Base-by-base conservation (phyloP, 1,284 basidiomycete species). In the Fomitopsis palustris region DNA sequence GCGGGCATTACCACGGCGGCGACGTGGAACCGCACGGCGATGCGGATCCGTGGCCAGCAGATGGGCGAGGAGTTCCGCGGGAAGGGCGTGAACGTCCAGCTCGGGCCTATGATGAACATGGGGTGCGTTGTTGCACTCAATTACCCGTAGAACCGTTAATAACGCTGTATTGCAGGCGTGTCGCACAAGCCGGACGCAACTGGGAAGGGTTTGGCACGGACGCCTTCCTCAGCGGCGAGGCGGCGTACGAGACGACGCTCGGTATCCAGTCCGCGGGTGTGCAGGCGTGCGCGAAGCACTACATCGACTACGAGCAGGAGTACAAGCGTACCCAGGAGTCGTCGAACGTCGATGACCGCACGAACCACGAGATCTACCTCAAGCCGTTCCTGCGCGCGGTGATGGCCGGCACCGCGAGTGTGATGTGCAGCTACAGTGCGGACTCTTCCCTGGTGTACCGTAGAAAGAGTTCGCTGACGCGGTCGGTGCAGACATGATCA, bases 121-220 rank as follows among this genome's bases (percentile, higher is more conserved):
- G 89, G 85, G 68, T 65, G 55, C 37, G 61, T 49, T 31, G 21
- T 38, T 57, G 19, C 55, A 35, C 14, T 27, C 21, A 25, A 17
- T 41, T 31, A 21, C 12, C n/a, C 12, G 33, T 31, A 33, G 3
- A 10, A 4, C 3, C 14, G 10, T 14, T 45, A 37, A 23, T 25
- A 8, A 37, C 4, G 3, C 4, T 16, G 3, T 17, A 10, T 5
- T 14, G 16, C 14, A 66, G 65, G 23, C 83, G 88, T 56, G 71
- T 83, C 38, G 80, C 85, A 1, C 76, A 81, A 64, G 86, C 81
- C 3, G 93, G 93, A 0, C 77, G 93, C 10, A 93, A 92, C 72
- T 95, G 90, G 90, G 92, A 95, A 77, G 90, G 90, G 8, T 93
- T 92, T 62, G 87, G 90, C 51, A 86, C 81, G 17, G 88, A 91